A percentile compares a stretch with the other conserved stretches of the same genome.
Evolutionary conservation across 2,329 filamentous ascomycete genomes (phyloP).

Genomic region (Graphiopsis chlorocephala): DNA sequence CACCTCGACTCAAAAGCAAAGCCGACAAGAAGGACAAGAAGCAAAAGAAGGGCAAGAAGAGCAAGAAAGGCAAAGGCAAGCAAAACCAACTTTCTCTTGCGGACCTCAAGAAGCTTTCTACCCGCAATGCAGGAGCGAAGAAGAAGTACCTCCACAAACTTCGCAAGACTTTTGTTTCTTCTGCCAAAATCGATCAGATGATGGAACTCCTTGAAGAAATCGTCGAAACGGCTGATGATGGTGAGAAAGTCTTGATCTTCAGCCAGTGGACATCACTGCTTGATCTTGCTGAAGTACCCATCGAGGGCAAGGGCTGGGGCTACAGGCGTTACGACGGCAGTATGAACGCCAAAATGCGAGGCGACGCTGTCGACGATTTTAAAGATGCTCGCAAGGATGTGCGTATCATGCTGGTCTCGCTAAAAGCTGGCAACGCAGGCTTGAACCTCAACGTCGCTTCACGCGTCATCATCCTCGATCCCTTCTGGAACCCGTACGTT

Average conservation of each 20-base stretch:
- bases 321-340: conserved; percentile 74
- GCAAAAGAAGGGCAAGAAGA: conserved; percentile 34
- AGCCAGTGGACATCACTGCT: conserved; percentile 78
- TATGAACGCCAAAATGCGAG: conserved; percentile 66
- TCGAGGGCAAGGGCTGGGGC: conserved; percentile 55
- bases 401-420: conserved; percentile 70
- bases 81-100: conserved; percentile 51
- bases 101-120: conserved; percentile 65
- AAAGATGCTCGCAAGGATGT: conserved; percentile 57
- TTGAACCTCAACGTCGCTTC: conserved; percentile 81
- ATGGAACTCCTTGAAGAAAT: conserved; percentile 61
- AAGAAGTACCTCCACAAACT: conserved; percentile 68
- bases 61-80: conserved; percentile 33
- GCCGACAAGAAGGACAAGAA: conserved; percentile 30
- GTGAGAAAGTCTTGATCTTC: conserved; percentile 78
- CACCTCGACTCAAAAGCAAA: conserved; percentile 7
- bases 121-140: conserved; percentile 63
- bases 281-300: conserved; percentile 72
- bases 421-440: conserved; percentile 80
- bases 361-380: conserved; percentile 66
- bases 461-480: conserved; percentile 85
- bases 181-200: conserved; percentile 70
- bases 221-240: conserved; percentile 37
- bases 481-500: conserved; percentile 92
- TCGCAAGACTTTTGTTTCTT: conserved; percentile 66